Evolutionary conservation across 164 flowering plant genomes (phyloP), one percentile per base, ranked within the genome.

Genomic region (Chloranthus sessilifolius): DNA sequence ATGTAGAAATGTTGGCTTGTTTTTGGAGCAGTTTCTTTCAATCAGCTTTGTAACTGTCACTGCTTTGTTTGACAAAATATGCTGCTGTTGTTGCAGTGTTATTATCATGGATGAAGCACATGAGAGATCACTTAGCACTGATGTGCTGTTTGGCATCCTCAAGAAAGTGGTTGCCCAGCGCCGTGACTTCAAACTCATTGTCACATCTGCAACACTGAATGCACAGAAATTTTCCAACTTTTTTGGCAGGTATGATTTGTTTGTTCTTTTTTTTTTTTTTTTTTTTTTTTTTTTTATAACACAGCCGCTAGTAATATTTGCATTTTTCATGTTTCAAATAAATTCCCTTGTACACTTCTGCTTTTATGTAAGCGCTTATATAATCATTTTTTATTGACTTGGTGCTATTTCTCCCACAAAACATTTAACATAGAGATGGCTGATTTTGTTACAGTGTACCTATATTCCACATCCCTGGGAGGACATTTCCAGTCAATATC

Each of bases 41-140:
- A n/a, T n/a, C n/a, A n/a, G n/a, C n/a, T n/a, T n/a, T n/a, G n/a
- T n/a, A n/a, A n/a, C n/a, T n/a, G n/a, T n/a, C n/a, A n/a, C n/a
- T n/a, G n/a, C n/a, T n/a, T 47, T 16, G 15, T 19, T 26, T 37
- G 34, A 27, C 43, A 8, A 24, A 10, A n/a, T n/a, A n/a, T 37
- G 27, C 39, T 37, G 14, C 17, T n/a, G 30, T 50, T 47, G 47
- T 37, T 75, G 47, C 79, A 92, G 99, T 48, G 83, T 89, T 5
- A 28, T 94, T 57, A 82, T 94, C 40, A 89, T 94, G 99, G 99
- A 94, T 53, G 99, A 94, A 70, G 99, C 99, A 26, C 99, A 94
- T 57, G 99, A 94, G 73, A 75, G 99, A 61, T 94, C 99, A 7
- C 71, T 94, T 2, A 89, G 60, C 72, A 89, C 99, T 20, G 99